Evolutionary conservation across 805 yeast genomes (phyloP), one percentile per base, ranked within the genome.

Genomic region (Brettanomyces anomalus): DNA sequence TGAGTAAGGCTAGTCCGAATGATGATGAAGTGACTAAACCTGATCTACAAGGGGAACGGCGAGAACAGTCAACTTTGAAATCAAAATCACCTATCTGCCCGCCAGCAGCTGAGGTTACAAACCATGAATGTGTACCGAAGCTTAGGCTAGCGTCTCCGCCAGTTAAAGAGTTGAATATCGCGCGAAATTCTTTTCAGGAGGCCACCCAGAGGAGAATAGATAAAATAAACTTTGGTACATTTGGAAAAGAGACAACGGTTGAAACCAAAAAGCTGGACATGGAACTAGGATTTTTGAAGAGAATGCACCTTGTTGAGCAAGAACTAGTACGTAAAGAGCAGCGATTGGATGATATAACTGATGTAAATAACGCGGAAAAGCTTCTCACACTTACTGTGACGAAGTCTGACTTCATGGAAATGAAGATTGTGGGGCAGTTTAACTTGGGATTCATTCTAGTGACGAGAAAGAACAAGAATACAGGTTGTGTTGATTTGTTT

Each of bases 381-480:
- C 64, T 70, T 36, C 60, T 85, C 40, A 71, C 82, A 0, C 63
- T 82, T 42, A 74, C 76, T 0, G 77, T 90, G 2, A 67, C 74
- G 7, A 90, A 89, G 56, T 52, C 66, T 0, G 96, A 93, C 52
- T 93, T 93, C 54, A 51, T 59, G 3, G 57, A 70, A 3, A 90
- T 93, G 97, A 61, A 71, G 34, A 64, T 93, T 11, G 76, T 90
- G 5, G 99, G 99, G 0, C 98, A 93, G 62, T 93, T 93, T 65
- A 93, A 93, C 58, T 63, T 84, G n/a, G 98, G 97, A 0, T 93
- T 93, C 52, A 86, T 93, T n/a, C 57, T 89, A 16, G 93, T 85
- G 0, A 72, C 76, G 3, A 68, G 79, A 40, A 60, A 61, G n/a
- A 55, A 58, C 3, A 57, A 57, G 3, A 50, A 57, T n/a, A 31